Evolutionary conservation across 768 basidiomycete genomes (phyloP).

Genomic region (Paxillus involutus): DNA sequence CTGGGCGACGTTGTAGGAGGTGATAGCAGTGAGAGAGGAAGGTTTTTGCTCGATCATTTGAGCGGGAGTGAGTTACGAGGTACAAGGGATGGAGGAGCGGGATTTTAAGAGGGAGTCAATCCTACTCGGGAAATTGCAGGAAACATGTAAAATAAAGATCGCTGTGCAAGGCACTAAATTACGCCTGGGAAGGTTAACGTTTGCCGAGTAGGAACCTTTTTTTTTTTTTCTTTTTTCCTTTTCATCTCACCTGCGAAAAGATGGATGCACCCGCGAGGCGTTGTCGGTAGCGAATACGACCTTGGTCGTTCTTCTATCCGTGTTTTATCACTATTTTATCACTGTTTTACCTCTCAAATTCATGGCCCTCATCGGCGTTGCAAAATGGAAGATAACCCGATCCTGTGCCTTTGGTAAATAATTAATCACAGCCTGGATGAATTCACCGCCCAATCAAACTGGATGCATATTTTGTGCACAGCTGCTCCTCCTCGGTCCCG

Average conservation of each 20-base stretch:
- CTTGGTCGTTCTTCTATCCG: neutral
- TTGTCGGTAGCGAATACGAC: conserved; percentile 37
- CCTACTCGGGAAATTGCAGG: conserved; percentile 7
- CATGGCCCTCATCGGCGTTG: neutral
- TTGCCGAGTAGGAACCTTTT: conserved; percentile 31
- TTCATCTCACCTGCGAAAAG: conserved; percentile 27
- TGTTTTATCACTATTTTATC: neutral
- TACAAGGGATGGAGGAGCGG: conserved; percentile 9
- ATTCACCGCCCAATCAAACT: conserved; percentile 7
- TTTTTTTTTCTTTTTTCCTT: conserved; percentile 9
- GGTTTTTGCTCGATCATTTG: conserved; percentile 59
- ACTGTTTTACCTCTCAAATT: neutral
- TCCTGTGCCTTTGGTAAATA: conserved; percentile 6
- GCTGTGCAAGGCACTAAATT: conserved; percentile 35
- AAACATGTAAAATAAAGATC: conserved; percentile 27
- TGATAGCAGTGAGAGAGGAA: conserved; percentile 40
- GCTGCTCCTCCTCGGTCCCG: conserved; percentile 15
- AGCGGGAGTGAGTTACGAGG: neutral
- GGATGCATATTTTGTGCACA: conserved; percentile 6
- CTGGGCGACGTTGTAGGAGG: conserved; percentile 62
- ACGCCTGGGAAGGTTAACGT: conserved; percentile 34
- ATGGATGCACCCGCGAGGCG: conserved; percentile 22
- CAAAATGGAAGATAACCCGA: conserved; percentile 2
- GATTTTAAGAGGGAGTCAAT: conserved; percentile 21
- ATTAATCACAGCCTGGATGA: conserved; percentile 5